A percentile compares a stretch with the other conserved stretches of the same genome.
phyloP scores from a whole-genome alignment of 176 grass and related monocot species.

The Leersia perrieri region DNA sequence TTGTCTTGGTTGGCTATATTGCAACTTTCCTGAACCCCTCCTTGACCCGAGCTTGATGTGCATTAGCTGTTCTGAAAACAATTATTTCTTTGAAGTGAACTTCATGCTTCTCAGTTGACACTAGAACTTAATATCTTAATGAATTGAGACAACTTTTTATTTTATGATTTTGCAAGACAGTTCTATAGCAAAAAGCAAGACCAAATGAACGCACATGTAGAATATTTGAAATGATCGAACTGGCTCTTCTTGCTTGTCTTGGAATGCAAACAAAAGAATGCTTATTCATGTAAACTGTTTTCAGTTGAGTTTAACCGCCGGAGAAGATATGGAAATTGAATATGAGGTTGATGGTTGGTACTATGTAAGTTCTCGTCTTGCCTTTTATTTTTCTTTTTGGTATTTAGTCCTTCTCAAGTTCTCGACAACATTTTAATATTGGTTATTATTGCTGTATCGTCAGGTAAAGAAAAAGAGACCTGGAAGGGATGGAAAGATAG shows the following conservation, averaged over 20 bases:
- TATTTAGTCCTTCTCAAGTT: background rate
- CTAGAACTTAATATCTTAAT: background rate
- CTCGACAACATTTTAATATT: background rate
- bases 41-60: conserved; percentile 1
- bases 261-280: background rate
- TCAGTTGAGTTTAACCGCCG: conserved; percentile 85
- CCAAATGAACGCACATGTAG: background rate
- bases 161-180: background rate
- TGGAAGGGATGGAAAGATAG: conserved; percentile 91
- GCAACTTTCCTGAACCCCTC: background rate
- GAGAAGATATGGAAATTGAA: conserved; percentile 96
- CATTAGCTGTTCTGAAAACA: conserved; percentile 6
- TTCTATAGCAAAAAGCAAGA: background rate
- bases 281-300: conserved; percentile 34
- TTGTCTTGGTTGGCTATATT: background rate
- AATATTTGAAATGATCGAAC: background rate
- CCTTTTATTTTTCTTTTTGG: conserved; percentile 1
- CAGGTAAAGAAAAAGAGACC: conserved; percentile 99
- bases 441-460: background rate
- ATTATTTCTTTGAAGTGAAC: background rate
- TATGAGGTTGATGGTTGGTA: conserved; percentile 99
- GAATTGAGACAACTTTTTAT: conserved; percentile 4
- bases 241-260: background rate
- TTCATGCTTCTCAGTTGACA: background rate
- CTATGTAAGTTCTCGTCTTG: conserved; percentile 67